These are phyloP conservation scores for Linum usitatissimum DNA, from an alignment of 345 rosid genomes.

Conservation along the genomic window DNA sequence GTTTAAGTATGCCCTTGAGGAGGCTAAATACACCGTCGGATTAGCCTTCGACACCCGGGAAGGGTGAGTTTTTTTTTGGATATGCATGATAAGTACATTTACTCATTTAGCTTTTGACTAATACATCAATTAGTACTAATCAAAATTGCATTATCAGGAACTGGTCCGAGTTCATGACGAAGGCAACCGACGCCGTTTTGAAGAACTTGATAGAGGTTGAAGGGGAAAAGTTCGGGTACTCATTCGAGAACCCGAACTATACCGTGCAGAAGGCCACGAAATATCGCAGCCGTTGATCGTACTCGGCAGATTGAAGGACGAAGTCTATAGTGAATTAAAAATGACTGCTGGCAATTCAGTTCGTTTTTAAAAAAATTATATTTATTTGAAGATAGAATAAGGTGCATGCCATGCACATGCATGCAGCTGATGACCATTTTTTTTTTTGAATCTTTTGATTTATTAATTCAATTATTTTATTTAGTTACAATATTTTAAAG, in stretches of 20 bases:
- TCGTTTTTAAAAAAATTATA: no score
- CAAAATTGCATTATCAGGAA: slow-evolving; percentile 29
- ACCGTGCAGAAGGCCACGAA: slow-evolving; percentile 6
- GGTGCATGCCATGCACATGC: not conserved
- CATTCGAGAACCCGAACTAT: slow-evolving; percentile 12
- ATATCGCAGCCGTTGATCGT: not conserved
- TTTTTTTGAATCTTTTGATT: not conserved
- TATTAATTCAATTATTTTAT: not conserved
- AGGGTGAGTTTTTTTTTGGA: slow-evolving; percentile 34
- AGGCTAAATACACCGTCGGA: slow-evolving; percentile 73
- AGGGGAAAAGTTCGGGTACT: slow-evolving; percentile 12
- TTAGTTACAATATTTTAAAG: no score
- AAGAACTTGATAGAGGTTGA: slow-evolving; percentile 54
- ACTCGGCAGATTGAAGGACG: not conserved
- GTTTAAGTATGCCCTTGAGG: slow-evolving; percentile 46
- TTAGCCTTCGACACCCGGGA: slow-evolving; percentile 54
- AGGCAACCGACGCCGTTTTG: slow-evolving; percentile 55
- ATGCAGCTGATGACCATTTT: not conserved
- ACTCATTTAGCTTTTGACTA: not conserved
- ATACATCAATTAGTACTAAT: not conserved
- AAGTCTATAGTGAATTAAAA: not conserved
- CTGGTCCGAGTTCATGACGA: slow-evolving; percentile 65
- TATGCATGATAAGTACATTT: no score
- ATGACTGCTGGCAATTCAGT: no score
- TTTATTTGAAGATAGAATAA: not conserved